Evolutionary conservation across 495 filamentous ascomycete species (phyloP), one percentile per base, ranked within the genome.

Genomic region (Penicillium pulvis): DNA sequence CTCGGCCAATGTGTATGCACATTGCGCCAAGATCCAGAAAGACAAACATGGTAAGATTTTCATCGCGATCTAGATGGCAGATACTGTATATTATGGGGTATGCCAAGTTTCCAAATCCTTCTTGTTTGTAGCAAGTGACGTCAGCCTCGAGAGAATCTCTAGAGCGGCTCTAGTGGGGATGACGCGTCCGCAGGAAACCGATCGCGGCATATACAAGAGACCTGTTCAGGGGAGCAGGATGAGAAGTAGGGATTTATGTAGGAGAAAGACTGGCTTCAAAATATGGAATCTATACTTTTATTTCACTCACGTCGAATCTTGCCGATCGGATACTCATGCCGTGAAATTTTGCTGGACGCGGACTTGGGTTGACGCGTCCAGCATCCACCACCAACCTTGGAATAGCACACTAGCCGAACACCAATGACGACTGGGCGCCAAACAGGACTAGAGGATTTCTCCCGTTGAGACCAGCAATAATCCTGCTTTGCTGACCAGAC

Each of bases 381-480:
- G 39, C 39, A 41, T 41, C 39, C 39, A 41, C 39, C 39, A 41
- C 39, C 39, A 41, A 41, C 14, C 39, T 41, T 41, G 39, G 39
- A 17, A 41, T 41, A 41, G n/a, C 16, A 17, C 39, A 36, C 14
- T 11, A 4, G 33, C 28, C 28, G 28, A 28, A 14, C 33, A 41
- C 39, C 39, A 41, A 41, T 41, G 16, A 41, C 16, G 39, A 41
- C 39, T 41, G 14, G 33, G 14, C 14, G 14, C 16, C n/a, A 41
- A 17, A 41, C n/a, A 3, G 14, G 2, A 17, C 39, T 41, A 17
- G 16, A 16, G 39, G 6, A 3, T 41, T 41, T 41, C 14, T 12
- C 0, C 33, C 3, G 10, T 12, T 16, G 39, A 14, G 1, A n/a
- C 14, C 16, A n/a, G 16, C 14, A n/a, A 41, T 41, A 41, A 41